Conservation (phyloP, 192 early-diverging fungal genomes). For the Pilaira anomala region DNA sequence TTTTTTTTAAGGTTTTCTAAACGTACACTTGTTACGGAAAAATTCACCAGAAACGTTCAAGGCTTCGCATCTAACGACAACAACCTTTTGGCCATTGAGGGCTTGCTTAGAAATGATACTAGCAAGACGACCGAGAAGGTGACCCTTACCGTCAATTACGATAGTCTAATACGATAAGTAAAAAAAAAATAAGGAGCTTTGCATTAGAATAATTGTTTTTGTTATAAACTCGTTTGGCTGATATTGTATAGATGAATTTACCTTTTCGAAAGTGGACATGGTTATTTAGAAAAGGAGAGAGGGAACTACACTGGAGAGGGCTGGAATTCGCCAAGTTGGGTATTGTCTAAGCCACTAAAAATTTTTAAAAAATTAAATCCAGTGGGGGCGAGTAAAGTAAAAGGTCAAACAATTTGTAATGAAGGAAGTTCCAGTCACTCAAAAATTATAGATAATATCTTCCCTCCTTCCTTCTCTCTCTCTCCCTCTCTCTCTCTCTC, state of each 20-base stretch:
- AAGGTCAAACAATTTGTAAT: background rate
- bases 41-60: conserved; percentile 97
- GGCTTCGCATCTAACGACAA: conserved; percentile 98
- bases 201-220: background rate
- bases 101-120: conserved; percentile 97
- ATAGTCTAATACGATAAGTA: conserved; percentile 70
- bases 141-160: conserved; percentile 99
- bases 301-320: conserved; percentile 3
- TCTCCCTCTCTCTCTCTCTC: too few relatives aligned
- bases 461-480: too few relatives aligned
- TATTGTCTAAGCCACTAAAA: background rate
- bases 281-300: conserved; percentile 17
- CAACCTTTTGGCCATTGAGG: conserved; percentile 95
- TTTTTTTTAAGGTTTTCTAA: background rate
- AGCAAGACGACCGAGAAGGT: conserved; percentile 96
- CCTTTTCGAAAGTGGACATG: conserved; percentile 35
- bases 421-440: background rate
- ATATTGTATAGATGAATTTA: background rate
- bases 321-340: background rate
- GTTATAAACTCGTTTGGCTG: background rate
- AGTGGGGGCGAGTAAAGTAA: too few relatives aligned
- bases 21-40: conserved; percentile 99
- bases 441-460: background rate
- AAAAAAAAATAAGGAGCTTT: background rate
- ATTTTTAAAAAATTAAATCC: background rate